phyloP scores from a whole-genome alignment of 23 red algal genomes.

The Gracilaria vermiculophylla region DNA sequence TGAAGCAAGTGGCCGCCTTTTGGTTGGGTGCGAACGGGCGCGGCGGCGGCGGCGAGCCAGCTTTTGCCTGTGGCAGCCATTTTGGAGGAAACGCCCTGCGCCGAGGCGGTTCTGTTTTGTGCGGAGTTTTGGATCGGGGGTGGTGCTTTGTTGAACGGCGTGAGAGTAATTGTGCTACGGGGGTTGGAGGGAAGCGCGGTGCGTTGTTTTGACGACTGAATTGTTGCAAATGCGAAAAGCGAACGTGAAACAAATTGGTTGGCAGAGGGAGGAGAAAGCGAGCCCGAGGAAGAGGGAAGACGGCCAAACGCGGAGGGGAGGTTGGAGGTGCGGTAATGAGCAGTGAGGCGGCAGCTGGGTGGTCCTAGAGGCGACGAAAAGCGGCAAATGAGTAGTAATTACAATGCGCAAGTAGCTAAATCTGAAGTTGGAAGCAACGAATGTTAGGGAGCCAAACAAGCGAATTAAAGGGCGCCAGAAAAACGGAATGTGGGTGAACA shows the following conservation, averaged over 20 bases:
- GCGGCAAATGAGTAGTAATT: background rate
- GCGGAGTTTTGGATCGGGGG: background rate
- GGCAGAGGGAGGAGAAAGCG: background rate
- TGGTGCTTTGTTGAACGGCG: background rate
- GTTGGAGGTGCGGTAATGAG: too few relatives aligned
- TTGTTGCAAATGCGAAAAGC: background rate
- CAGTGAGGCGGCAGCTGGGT: too few relatives aligned
- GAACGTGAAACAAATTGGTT: background rate
- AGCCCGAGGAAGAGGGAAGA: background rate
- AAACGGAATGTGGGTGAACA: background rate
- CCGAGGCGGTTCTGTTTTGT: background rate
- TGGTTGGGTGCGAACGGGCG: slow-evolving; percentile 32
- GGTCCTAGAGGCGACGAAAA: background rate
- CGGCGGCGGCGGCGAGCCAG: slow-evolving; percentile 58
- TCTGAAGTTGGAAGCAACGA: background rate
- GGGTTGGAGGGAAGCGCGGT: background rate
- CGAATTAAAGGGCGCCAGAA: background rate
- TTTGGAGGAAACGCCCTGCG: background rate
- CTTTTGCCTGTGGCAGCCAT: slow-evolving; percentile 51
- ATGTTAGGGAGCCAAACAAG: background rate
- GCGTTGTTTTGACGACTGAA: background rate
- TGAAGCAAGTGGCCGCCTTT: slow-evolving; percentile 43
- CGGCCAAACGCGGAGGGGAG: background rate
- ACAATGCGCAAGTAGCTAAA: background rate
- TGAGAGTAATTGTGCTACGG: background rate